Percentiles rank a stretch among this genome's conserved stretches.
Evolutionary conservation across 2,329 filamentous ascomycete species (phyloP).

Genomic region (Neopestalotiopsis clavispora): DNA sequence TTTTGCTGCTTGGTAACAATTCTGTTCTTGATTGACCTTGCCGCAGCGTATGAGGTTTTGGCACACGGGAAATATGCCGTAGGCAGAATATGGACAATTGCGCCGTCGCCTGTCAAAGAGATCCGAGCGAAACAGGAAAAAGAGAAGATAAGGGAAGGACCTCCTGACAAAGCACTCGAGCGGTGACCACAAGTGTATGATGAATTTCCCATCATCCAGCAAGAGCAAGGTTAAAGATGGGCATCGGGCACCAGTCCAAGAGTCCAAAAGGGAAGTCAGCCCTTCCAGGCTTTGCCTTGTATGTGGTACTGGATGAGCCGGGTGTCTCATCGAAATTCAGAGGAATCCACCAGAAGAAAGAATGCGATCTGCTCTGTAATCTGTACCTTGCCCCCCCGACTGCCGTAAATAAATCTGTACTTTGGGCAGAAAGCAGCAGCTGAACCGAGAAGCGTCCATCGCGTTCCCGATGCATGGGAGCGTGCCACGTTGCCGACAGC

Average conservation of each 20-base stretch:
- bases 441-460: conserved; percentile 7
- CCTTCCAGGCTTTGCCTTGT: not conserved
- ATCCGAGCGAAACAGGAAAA: not conserved
- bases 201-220: not conserved
- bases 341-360: not conserved
- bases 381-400: not conserved
- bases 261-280: not conserved
- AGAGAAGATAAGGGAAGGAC: not conserved
- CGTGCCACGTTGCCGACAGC: conserved; percentile 17
- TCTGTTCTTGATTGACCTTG: not conserved
- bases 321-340: not conserved
- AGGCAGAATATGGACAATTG: conserved; percentile 9
- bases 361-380: not conserved
- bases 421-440: not conserved
- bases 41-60: not conserved
- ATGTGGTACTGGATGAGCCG: not conserved
- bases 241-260: not conserved
- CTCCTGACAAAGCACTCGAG: not conserved
- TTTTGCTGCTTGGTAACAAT: not conserved
- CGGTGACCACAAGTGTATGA: not conserved
- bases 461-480: conserved; percentile 10
- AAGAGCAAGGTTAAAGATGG: not conserved
- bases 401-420: not conserved
- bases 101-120: conserved; percentile 1
- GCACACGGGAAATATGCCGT: not conserved